phyloP scores from a whole-genome alignment of 352 stramenopile species.

The Plasmopara muralis region DNA sequence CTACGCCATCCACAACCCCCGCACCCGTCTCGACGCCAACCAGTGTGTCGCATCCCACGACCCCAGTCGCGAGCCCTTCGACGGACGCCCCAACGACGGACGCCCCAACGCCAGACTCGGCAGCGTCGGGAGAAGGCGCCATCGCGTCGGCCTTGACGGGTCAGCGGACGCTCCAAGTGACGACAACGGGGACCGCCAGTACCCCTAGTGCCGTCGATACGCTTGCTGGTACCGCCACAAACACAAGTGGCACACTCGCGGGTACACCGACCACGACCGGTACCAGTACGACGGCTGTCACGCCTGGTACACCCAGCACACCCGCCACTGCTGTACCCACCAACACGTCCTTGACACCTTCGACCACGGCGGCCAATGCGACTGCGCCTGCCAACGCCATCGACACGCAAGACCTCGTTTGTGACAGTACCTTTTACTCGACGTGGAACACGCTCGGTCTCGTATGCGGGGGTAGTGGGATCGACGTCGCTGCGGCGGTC shows the following conservation, averaged over 20 bases:
- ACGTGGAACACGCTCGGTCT: constrained; percentile 63
- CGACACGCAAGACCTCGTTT: constrained; percentile 41
- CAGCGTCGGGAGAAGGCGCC: constrained; percentile 1
- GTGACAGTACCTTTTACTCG: constrained; percentile 76
- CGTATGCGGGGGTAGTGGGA: constrained; percentile 37
- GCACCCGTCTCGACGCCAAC: constrained; percentile 17
- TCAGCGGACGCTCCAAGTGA: constrained; percentile 13
- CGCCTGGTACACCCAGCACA: neutral
- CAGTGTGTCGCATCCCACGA: neutral
- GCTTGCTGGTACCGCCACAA: constrained; percentile 8
- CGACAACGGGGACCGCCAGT: neutral
- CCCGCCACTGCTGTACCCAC: constrained; percentile 2
- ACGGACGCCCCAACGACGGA: constrained; percentile 13
- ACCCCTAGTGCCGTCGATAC: constrained; percentile 1
- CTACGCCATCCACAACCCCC: constrained; percentile 10
- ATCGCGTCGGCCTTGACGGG: constrained; percentile 2
- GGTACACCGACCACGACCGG: constrained; percentile 2
- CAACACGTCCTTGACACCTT: constrained; percentile 6
- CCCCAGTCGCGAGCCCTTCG: constrained; percentile 3
- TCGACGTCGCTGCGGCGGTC: constrained; percentile 52
- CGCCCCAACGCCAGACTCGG: constrained; percentile 5
- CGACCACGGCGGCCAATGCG: constrained; percentile 12
- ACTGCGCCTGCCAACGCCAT: constrained; percentile 13
- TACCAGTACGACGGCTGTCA: constrained; percentile 11
- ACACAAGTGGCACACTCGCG: constrained; percentile 5